Conservation (phyloP, 768 basidiomycete species). For the Lentinula raphanica region DNA sequence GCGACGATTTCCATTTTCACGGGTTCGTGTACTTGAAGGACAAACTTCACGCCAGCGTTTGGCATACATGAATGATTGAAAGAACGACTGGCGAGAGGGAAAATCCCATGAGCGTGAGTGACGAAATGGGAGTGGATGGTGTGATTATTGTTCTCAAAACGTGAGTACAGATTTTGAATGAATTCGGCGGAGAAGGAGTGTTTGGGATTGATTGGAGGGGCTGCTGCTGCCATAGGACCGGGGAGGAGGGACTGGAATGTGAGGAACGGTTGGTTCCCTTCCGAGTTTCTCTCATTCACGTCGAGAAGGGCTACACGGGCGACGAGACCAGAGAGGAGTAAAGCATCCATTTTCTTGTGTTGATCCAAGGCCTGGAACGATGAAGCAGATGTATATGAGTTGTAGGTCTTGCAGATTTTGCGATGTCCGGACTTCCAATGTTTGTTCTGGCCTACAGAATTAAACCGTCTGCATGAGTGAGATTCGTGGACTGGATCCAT, state of each 20-base stretch:
- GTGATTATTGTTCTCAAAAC: slow-evolving; percentile 83
- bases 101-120: slow-evolving; percentile 68
- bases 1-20: slow-evolving; percentile 63
- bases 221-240: slow-evolving; percentile 22
- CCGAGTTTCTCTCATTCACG: slow-evolving; percentile 11
- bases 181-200: slow-evolving; percentile 21
- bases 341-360: slow-evolving; percentile 55
- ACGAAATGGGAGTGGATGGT: slow-evolving; percentile 68
- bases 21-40: slow-evolving; percentile 28
- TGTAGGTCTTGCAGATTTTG: slow-evolving; percentile 59
- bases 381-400: slow-evolving; percentile 39
- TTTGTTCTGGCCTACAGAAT: slow-evolving; percentile 64
- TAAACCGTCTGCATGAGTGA: not conserved
- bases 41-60: slow-evolving; percentile 63
- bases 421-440: slow-evolving; percentile 68
- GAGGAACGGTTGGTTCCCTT: slow-evolving; percentile 21
- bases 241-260: slow-evolving; percentile 43
- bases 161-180: slow-evolving; percentile 37
- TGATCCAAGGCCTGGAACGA: slow-evolving; percentile 43
- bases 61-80: slow-evolving; percentile 84
- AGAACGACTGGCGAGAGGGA: slow-evolving; percentile 69
- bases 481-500: slow-evolving; percentile 3
- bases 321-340: slow-evolving; percentile 60
- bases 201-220: slow-evolving; percentile 29
- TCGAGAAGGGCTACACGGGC: slow-evolving; percentile 30